Evolutionary conservation across 2,329 filamentous ascomycete species (phyloP), one percentile per base, ranked within the genome.

Genomic region (Aspergillus unguis): DNA sequence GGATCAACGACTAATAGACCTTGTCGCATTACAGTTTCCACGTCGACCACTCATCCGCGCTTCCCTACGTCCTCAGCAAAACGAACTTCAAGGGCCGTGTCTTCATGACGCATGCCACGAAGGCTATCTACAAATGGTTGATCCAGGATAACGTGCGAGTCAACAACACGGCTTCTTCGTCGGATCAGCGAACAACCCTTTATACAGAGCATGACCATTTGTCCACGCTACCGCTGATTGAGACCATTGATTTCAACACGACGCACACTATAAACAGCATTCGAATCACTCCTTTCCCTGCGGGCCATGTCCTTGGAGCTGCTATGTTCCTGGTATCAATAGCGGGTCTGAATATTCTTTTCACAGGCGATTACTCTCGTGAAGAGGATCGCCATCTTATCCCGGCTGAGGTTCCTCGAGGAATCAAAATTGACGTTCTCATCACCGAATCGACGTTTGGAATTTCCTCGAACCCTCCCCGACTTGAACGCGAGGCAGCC

Each of bases 101-200:
- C 56, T 97, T 96, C 77, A 99, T 97, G 92, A 99, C 94, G 47
- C 94, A 99, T 77, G 91, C 94, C 1, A 99, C 94, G 43, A 97
- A 99, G 73, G 94, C 94, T 63, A 99, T 99, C 70, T 99, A 99
- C 82, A 97, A 97, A 75, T 97, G 94, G 92, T 84, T 97, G 47
- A 96, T 97, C 58, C 91, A 96, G 72, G 94, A 99, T 73, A 95
- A 91, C 61, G 90, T 99, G 41, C 86, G 94, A 54, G 92, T 99
- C 29, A 88, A 65, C 81, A 94, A 79, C 79, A 90, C 67, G 31
- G 78, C 80, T 2, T 83, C 80, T 45, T 83, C 81, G 5, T 82
- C 82, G 2, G 81, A 85, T 62, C 81, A 83, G 57, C 78, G 82
- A 59, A 82, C 82, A 26, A 80, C 83, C 37, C 84, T 97, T 42